A percentile compares a stretch with the other conserved stretches of the same genome.
phyloP scores from a whole-genome alignment of 2,329 filamentous ascomycete genomes.

The Scedosporium minutisporum region DNA sequence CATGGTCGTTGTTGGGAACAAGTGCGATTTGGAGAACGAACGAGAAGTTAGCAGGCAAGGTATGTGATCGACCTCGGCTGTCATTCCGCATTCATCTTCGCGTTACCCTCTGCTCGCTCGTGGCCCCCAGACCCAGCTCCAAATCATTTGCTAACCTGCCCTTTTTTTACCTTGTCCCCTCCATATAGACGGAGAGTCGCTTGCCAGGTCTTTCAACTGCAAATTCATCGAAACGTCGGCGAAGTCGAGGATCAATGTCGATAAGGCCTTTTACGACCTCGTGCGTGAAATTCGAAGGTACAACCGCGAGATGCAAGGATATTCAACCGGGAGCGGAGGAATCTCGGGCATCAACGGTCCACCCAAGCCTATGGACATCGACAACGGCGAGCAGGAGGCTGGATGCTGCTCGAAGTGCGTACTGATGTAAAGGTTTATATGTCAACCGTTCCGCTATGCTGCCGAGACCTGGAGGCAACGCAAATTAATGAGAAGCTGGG shows the following conservation, averaged over 20 bases:
- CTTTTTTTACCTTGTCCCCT: background rate
- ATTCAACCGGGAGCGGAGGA: constrained; percentile 61
- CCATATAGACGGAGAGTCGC: constrained; percentile 70
- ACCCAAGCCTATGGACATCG: constrained; percentile 68
- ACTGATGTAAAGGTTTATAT: constrained; percentile 60
- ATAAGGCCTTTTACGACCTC: constrained; percentile 97
- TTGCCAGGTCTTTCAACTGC: constrained; percentile 84
- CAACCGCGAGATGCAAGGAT: constrained; percentile 95
- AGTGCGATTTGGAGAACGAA: constrained; percentile 94
- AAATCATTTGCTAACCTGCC: background rate
- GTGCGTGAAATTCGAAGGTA: constrained; percentile 96
- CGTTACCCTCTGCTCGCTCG: background rate
- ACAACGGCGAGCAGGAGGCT: constrained; percentile 54
- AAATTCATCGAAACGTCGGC: constrained; percentile 99
- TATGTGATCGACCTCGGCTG: constrained; percentile 35
- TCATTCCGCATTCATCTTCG: constrained; percentile 1
- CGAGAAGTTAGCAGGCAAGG: constrained; percentile 87
- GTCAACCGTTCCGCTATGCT: background rate
- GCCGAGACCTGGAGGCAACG: background rate
- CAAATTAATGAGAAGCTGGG: background rate
- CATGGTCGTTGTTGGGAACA: constrained; percentile 98
- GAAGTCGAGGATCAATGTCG: constrained; percentile 95
- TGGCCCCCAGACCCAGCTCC: background rate
- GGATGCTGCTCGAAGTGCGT: constrained; percentile 82
- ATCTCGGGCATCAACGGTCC: constrained; percentile 52